Base-by-base conservation (phyloP, 352 stramenopile species). In the Phytopythium mirpurense region DNA sequence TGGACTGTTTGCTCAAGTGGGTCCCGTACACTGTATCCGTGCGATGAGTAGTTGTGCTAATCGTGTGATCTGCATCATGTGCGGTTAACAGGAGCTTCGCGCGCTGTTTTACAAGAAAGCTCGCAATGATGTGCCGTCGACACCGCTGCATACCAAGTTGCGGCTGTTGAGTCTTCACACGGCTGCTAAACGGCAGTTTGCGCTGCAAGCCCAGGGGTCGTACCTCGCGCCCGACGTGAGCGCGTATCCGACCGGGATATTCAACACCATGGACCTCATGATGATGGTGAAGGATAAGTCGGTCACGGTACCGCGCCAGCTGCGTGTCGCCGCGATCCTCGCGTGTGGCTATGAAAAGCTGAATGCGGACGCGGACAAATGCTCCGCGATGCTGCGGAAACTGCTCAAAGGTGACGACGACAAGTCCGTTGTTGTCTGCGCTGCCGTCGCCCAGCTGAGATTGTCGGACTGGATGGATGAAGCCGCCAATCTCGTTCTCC, bases 391-490 rank as follows among this genome's bases (percentile, higher is more conserved):
- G 54, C 69, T 92, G n/a, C 58, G 70, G 19, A 83, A 87, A 34
- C 54, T 92, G 2, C 59, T 92, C 7, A 60, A 69, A 36, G 78
- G 63, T 56, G 65, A 78, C 1, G 78, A 88, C 63, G 83, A 94
- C 34, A 72, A 86, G 37, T 89, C 79, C 0, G 67, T 87, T 0
- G 68, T 72, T 12, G 82, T 93, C 4, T 90, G 82, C 38, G 74
- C 82, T 27, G 82, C 84, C 10, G 83, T 95, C 10, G 82, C 82
- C 4, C 57, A 92, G 12, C 51, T 95, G 3, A 72, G 78, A 5
- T 38, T 89, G 9, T 90, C 80, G 0, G 78, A 95, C 38, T 95
- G 82, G 82, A 95, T 93, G 78, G 73, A 95, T 44, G 82, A 95
- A 74, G 72, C 85, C 53, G 78, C 84, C 1, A 93, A 90, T 45